A percentile compares a stretch with the other conserved stretches of the same genome.
These are phyloP conservation scores for Moesziomyces globuligerus DNA, from an alignment of 1,284 basidiomycete genomes.

Conservation along the genomic window DNA sequence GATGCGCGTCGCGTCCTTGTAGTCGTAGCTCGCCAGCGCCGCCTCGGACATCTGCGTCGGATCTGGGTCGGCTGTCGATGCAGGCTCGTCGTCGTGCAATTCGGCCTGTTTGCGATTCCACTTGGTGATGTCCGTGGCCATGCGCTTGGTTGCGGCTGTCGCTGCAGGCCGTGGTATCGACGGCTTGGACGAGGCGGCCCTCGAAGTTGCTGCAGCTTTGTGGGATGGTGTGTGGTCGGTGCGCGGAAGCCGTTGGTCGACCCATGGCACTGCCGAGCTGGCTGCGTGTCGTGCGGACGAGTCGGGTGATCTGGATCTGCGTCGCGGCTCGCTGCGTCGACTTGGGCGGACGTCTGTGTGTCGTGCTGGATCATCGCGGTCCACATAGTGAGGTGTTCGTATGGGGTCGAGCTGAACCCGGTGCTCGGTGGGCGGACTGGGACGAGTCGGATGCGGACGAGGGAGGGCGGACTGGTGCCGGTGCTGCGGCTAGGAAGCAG, in stretches of 20 bases:
- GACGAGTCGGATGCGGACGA: no score
- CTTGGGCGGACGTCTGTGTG: not conserved
- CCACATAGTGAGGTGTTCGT: slow-evolving; percentile 9
- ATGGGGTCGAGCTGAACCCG: no score
- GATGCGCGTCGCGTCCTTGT: slow-evolving; percentile 30
- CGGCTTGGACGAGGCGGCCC: not conserved
- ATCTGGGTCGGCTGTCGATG: not conserved
- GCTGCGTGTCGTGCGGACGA: not conserved
- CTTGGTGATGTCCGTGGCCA: slow-evolving; percentile 31
- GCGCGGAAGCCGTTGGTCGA: slow-evolving; percentile 11
- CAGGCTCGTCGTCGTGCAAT: slow-evolving; percentile 24
- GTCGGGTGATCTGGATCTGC: slow-evolving; percentile 22
- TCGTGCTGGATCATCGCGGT: slow-evolving; percentile 18
- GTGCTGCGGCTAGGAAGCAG: not conserved
- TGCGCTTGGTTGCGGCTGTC: slow-evolving; percentile 25
- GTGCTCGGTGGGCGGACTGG: no score
- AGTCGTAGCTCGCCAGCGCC: slow-evolving; percentile 24
- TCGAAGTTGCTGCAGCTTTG: not conserved
- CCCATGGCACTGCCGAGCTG: slow-evolving; percentile 9
- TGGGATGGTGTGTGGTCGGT: not conserved
- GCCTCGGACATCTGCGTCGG: slow-evolving; percentile 8
- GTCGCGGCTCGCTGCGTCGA: not conserved
- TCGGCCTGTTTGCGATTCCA: slow-evolving; percentile 49
- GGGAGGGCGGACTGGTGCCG: slow-evolving; percentile 9
- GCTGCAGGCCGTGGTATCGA: not conserved